phyloP scores from a whole-genome alignment of 257 asterid species.

The Primulina huaijiensis region DNA sequence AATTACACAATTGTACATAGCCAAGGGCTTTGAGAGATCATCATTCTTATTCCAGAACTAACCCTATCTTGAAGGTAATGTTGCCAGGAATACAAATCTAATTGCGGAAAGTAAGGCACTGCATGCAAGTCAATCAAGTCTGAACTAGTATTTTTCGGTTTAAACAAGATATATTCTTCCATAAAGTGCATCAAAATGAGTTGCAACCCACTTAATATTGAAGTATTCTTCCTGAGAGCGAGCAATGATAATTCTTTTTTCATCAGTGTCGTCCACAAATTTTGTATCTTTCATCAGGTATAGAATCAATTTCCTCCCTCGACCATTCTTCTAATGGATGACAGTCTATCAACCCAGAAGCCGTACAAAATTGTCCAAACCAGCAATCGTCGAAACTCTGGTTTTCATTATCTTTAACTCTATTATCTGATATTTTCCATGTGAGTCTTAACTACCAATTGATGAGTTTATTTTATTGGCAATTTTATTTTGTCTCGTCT shows the following conservation, averaged over 20 bases:
- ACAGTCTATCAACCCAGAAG: too few species aligned
- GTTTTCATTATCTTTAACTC: too few species aligned
- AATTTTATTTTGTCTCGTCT: neutral
- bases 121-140: too few species aligned
- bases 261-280: neutral
- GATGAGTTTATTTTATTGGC: too few species aligned
- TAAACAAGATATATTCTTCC: slow-evolving; percentile 7
- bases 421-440: neutral
- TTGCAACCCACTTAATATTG: neutral
- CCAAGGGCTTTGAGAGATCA: neutral
- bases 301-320: neutral
- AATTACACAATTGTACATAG: slow-evolving; percentile 8
- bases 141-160: slow-evolving; percentile 14
- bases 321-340: neutral
- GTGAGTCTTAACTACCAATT: slow-evolving; percentile 18
- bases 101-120: too few species aligned
- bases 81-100: too few species aligned
- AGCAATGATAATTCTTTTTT: neutral
- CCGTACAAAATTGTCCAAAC: too few species aligned
- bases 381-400: too few species aligned
- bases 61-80: too few species aligned
- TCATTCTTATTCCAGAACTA: slow-evolving; percentile 13
- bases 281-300: neutral
- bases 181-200: neutral
- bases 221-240: neutral